Evolutionary conservation across 495 filamentous ascomycete genomes (phyloP), one percentile per base, ranked within the genome.

Genomic region (Xylaria intraflava): DNA sequence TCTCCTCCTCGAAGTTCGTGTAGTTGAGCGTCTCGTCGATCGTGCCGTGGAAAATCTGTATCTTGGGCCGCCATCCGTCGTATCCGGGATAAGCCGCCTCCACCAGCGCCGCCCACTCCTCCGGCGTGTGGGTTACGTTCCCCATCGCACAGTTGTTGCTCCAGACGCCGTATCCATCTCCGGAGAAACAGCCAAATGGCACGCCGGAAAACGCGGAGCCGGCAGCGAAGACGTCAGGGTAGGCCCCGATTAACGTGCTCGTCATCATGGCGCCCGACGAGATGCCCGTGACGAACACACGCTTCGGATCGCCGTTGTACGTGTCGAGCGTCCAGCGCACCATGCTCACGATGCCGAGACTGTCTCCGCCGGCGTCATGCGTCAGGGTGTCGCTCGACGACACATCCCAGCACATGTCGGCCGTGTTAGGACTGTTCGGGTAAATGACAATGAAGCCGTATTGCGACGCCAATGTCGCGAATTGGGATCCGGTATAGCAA

Each of bases 331-430:
- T 69, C 62, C 69, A 78, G 7, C 59, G 71, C 6, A 84, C 81
- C 82, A 87, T 85, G 62, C 73, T 82, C 44, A 72, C 77, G 46
- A 87, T 83, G 19, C 75, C 74, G 39, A 77, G 69, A 55, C 74
- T 78, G 62, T 85, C 80, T 26, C 78, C 77, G 7, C 80, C 79
- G n/a, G 76, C 79, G 40, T 79, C 66, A 60, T 80, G 80, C 24
- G 73, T 79, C 7, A 84, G 68, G 2, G 80, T 71, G 12, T 68
- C 69, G 9, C 70, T 62, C 1, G 76, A 80, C 22, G 74, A 75
- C 36, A 83, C 78, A 53, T 86, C 83, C 80, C 81, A 86, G 45
- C 68, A 70, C 42, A 78, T 69, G 41, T 78, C 71, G 8, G 71
- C 67, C 10, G 68, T 57, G 29, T 73, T 72, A 42, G 75, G 70